Conservation (phyloP, 1,139 yeast genomes). For the Eremothecium cymbalariae region DNA sequence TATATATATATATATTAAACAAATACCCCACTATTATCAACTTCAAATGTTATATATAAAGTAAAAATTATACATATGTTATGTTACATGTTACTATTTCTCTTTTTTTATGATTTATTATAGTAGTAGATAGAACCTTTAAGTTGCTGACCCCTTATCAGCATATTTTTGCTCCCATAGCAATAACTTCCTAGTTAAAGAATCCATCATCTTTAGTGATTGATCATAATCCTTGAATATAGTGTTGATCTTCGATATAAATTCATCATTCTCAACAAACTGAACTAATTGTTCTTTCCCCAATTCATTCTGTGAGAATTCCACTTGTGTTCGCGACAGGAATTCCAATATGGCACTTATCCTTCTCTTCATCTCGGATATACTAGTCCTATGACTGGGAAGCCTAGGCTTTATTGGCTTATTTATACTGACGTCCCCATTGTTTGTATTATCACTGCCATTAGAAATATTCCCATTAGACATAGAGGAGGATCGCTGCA, state of each 20-base stretch:
- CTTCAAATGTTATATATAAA: too few relatives aligned
- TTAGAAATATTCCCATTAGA: background rate
- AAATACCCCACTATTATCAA: too few relatives aligned
- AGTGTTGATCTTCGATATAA: slow-evolving; percentile 28
- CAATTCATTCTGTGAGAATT: slow-evolving; percentile 59
- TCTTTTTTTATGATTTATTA: background rate
- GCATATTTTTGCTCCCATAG: slow-evolving; percentile 63
- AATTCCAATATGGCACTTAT: slow-evolving; percentile 86
- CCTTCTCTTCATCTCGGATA: slow-evolving; percentile 75
- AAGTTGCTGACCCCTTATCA: slow-evolving; percentile 1
- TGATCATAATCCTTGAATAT: slow-evolving; percentile 45
- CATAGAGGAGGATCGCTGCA: background rate
- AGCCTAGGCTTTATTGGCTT: slow-evolving; percentile 72
- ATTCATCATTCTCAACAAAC: slow-evolving; percentile 34
- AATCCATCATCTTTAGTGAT: slow-evolving; percentile 57
- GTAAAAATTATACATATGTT: slow-evolving; percentile 3
- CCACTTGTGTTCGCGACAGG: slow-evolving; percentile 72
- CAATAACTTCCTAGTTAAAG: slow-evolving; percentile 55
- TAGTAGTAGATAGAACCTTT: too few relatives aligned
- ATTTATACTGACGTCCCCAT: slow-evolving; percentile 31
- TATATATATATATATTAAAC: too few relatives aligned
- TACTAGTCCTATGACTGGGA: slow-evolving; percentile 62
- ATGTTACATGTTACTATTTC: background rate
- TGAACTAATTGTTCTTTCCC: slow-evolving; percentile 43
- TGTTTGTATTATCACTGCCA: background rate